These are phyloP conservation scores for Stellera chamaejasme DNA, from an alignment of 345 rosid genomes.

Conservation along the genomic window DNA sequence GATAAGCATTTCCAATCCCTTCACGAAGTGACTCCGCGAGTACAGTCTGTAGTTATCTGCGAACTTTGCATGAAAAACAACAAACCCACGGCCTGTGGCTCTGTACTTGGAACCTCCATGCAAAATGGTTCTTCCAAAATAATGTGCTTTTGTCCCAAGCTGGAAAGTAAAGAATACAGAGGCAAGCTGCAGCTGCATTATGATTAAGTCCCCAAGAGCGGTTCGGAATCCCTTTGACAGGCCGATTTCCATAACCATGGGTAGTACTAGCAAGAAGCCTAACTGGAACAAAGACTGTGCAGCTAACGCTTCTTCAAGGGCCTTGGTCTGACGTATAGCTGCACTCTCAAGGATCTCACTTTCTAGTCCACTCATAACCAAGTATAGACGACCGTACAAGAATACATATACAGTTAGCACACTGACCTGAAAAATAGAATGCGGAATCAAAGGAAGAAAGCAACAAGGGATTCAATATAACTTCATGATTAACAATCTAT, in stretches of 20 bases:
- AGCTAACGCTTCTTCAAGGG: slow-evolving; percentile 83
- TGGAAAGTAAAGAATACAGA: slow-evolving; percentile 94
- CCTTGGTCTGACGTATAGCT: slow-evolving; percentile 50
- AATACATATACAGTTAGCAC: slow-evolving; percentile 79
- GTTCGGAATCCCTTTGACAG: slow-evolving; percentile 88
- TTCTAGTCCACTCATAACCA: slow-evolving; percentile 91
- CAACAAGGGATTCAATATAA: too few relatives aligned
- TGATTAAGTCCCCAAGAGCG: slow-evolving; percentile 81
- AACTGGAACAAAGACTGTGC: slow-evolving; percentile 80
- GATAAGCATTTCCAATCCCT: slow-evolving; percentile 73
- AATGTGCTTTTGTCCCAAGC: slow-evolving; percentile 95
- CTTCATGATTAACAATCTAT: too few relatives aligned
- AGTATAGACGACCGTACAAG: slow-evolving; percentile 87
- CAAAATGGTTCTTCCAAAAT: slow-evolving; percentile 84
- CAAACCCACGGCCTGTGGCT: slow-evolving; percentile 89
- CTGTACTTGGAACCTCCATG: slow-evolving; percentile 87
- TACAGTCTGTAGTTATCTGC: slow-evolving; percentile 83
- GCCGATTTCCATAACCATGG: slow-evolving; percentile 96
- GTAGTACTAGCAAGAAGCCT: slow-evolving; percentile 75
- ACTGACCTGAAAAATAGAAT: slow-evolving; percentile 48
- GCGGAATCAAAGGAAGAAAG: too few relatives aligned
- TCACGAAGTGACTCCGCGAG: slow-evolving; percentile 91
- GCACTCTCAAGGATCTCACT: slow-evolving; percentile 47
- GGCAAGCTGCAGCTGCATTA: slow-evolving; percentile 97
- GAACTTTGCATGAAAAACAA: slow-evolving; percentile 86